phyloP scores from a whole-genome alignment of 202 grass and related monocot species.

The Carex sylvatica region DNA sequence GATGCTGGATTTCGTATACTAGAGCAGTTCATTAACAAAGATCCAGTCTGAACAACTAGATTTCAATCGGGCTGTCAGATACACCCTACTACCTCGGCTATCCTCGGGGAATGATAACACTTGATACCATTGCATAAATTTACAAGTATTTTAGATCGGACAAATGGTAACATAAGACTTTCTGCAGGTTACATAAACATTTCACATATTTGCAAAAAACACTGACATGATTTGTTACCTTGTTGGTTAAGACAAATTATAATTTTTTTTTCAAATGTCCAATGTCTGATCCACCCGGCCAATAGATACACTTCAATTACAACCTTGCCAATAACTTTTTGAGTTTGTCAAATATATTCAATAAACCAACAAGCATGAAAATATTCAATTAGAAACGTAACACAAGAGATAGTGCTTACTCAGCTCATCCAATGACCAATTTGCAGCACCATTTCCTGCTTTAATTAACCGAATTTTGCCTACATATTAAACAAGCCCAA shows the following conservation, averaged over 20 bases:
- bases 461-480: slow-evolving; percentile 22
- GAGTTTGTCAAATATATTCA: neutral
- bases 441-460: slow-evolving; percentile 20
- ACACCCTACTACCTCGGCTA: neutral
- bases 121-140: neutral
- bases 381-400: neutral
- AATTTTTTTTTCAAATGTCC: neutral
- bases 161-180: neutral
- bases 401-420: slow-evolving; percentile 12
- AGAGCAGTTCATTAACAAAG: neutral
- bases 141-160: neutral
- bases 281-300: neutral
- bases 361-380: neutral
- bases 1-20: neutral
- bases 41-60: neutral
- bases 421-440: slow-evolving; percentile 24
- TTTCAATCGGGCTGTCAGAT: neutral
- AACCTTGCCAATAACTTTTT: neutral
- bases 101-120: neutral
- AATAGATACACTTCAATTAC: neutral
- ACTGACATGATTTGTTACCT: neutral
- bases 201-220: neutral
- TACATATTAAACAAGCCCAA: slow-evolving; percentile 13
- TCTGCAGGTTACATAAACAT: neutral
- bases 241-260: neutral